Evolutionary conservation across 2,329 filamentous ascomycete genomes (phyloP).

Genomic region (Pyricularia sp.): DNA sequence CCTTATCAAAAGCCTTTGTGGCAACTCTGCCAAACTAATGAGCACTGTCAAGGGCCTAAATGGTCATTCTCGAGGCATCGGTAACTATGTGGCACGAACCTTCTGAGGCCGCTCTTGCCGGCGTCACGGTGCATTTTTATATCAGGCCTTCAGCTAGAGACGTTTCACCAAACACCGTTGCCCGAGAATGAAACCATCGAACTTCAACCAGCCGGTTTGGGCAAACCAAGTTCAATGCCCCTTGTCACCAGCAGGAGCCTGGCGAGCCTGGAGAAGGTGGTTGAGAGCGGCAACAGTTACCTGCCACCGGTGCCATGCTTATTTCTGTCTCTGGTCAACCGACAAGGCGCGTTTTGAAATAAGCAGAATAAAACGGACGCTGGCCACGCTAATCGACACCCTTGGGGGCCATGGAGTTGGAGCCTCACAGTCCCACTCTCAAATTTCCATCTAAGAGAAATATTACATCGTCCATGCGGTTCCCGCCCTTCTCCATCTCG

Average conservation of each 20-base stretch:
- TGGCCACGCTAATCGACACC: conserved; percentile 91
- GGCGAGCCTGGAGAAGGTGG: conserved; percentile 86
- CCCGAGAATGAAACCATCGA: conserved; percentile 85
- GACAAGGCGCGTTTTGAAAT: conserved; percentile 94
- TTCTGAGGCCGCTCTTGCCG: conserved; percentile 66
- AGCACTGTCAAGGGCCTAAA: conserved; percentile 80
- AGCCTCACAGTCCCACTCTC: conserved; percentile 82
- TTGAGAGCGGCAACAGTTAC: conserved; percentile 94
- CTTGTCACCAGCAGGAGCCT: conserved; percentile 89
- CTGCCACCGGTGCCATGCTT: conserved; percentile 88
- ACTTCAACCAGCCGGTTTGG: conserved; percentile 88
- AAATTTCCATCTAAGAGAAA: conserved; percentile 25
- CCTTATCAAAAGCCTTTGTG: conserved; percentile 82
- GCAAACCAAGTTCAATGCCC: conserved; percentile 89
- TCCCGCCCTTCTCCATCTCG: conserved; percentile 91
- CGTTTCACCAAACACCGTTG: conserved; percentile 89
- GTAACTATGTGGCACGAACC: conserved; percentile 93
- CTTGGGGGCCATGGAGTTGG: conserved; percentile 89
- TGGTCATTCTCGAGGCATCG: conserved; percentile 89
- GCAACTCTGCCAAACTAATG: conserved; percentile 78
- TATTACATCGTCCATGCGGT: conserved; percentile 61
- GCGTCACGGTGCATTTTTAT: conserved; percentile 94
- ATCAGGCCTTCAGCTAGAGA: conserved; percentile 95
- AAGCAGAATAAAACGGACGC: conserved; percentile 86
- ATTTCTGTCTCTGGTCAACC: conserved; percentile 90